Evolutionary conservation across 192 early-diverging fungal genomes (phyloP).

Genomic region (Nowakowskiella sp.): DNA sequence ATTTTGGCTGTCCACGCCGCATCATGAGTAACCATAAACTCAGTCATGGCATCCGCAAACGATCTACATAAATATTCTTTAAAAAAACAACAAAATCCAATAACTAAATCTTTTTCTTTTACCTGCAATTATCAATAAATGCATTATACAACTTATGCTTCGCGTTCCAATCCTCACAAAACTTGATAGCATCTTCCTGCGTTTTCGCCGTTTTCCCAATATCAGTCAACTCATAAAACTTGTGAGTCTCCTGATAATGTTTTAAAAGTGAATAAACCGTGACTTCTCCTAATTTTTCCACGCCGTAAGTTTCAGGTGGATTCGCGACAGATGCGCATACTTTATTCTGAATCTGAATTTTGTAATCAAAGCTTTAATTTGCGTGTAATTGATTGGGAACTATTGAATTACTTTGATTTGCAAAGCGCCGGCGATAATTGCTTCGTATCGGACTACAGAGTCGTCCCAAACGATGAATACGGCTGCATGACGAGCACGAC

Average conservation of each 20-base stretch:
- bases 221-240: neutral
- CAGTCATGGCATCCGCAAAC: neutral
- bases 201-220: neutral
- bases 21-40: neutral
- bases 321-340: neutral
- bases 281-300: neutral
- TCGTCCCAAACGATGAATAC: constrained; percentile 1
- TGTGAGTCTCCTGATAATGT: neutral
- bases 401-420: too few relatives aligned
- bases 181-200: neutral
- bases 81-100: neutral
- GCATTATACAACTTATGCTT: neutral
- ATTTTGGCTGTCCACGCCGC: neutral
- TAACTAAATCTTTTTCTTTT: neutral
- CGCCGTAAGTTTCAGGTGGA: neutral
- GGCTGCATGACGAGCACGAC: neutral
- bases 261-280: neutral
- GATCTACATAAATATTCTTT: neutral
- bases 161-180: neutral
- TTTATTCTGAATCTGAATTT: too few relatives aligned
- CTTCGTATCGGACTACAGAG: neutral
- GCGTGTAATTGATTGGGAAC: too few relatives aligned
- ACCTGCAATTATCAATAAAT: neutral
- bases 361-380: too few relatives aligned
- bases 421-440: neutral